These are phyloP conservation scores for Platanthera zijinensis DNA, from an alignment of 106 monocot species.

Conservation along the genomic window DNA sequence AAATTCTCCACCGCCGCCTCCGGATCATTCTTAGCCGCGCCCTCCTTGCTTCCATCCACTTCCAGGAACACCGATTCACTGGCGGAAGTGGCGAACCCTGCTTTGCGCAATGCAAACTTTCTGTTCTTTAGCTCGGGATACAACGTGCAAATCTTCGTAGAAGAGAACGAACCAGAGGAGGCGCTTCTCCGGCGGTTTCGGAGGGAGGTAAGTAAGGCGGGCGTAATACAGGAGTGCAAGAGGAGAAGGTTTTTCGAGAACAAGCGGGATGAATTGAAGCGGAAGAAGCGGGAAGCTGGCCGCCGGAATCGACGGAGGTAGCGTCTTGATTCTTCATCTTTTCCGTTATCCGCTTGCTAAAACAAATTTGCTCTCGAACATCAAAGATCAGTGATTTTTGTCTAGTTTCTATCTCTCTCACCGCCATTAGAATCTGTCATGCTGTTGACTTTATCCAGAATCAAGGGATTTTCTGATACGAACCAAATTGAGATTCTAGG, in stretches of 20 bases:
- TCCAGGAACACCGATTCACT: background rate
- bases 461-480: too few species aligned
- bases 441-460: too few species aligned
- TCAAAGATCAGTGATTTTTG: too few species aligned
- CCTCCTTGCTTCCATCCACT: background rate
- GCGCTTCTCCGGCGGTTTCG: conserved; percentile 50
- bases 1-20: background rate
- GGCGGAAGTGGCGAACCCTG: conserved; percentile 5
- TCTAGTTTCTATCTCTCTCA: too few species aligned
- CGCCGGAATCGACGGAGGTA: conserved; percentile 52
- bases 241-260: conserved; percentile 61
- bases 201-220: conserved; percentile 59
- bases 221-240: conserved; percentile 66
- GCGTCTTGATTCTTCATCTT: background rate
- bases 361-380: too few species aligned
- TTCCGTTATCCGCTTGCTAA: background rate
- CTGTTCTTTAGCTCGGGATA: conserved; percentile 37
- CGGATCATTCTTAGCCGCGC: background rate
- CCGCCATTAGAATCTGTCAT: too few species aligned
- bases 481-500: too few species aligned
- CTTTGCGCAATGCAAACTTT: conserved; percentile 4
- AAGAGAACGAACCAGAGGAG: conserved; percentile 58
- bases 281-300: conserved; percentile 50
- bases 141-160: conserved; percentile 64
- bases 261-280: conserved; percentile 62